phyloP scores from a whole-genome alignment of 192 early-diverging fungal species.

The Polychytrium aggregatum region DNA sequence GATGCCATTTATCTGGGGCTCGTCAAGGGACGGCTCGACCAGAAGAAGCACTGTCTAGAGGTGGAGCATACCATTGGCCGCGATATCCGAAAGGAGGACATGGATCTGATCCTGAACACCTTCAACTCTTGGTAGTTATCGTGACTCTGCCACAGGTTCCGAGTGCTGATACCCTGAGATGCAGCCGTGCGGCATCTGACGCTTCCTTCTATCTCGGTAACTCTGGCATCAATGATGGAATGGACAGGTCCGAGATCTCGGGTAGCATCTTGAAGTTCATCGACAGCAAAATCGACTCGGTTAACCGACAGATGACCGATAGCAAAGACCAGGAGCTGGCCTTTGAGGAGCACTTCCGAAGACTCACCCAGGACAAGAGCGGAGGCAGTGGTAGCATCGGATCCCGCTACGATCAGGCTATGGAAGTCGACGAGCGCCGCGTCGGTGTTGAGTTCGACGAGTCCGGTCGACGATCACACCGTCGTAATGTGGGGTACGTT shows the following conservation, averaged over 20 bases:
- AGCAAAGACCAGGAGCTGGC: too few species aligned
- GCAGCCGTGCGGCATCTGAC: not conserved
- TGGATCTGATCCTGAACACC: conserved; percentile 37
- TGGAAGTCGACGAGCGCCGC: too few species aligned
- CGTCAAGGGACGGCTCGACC: conserved; percentile 71
- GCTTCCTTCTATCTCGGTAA: not conserved
- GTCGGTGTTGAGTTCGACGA: too few species aligned
- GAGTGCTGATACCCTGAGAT: not conserved
- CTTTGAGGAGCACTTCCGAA: too few species aligned
- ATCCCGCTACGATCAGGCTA: too few species aligned
- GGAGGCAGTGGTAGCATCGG: too few species aligned
- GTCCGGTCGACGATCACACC: too few species aligned
- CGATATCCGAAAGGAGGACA: conserved; percentile 58
- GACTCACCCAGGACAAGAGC: too few species aligned
- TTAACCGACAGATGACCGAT: too few species aligned
- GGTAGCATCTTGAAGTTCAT: conserved; percentile 38
- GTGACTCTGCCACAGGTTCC: not conserved
- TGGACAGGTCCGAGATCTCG: conserved; percentile 42
- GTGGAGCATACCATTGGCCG: conserved; percentile 75
- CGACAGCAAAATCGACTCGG: conserved; percentile 40
- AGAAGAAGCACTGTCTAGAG: conserved; percentile 58
- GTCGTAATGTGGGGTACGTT: too few species aligned
- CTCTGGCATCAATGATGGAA: not conserved
- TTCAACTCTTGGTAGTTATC: conserved; percentile 47
- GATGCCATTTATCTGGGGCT: conserved; percentile 73